A percentile compares a stretch with the other conserved stretches of the same genome.
phyloP scores from a whole-genome alignment of 1,139 yeast genomes.

The Lodderomyces parapsilosis region DNA sequence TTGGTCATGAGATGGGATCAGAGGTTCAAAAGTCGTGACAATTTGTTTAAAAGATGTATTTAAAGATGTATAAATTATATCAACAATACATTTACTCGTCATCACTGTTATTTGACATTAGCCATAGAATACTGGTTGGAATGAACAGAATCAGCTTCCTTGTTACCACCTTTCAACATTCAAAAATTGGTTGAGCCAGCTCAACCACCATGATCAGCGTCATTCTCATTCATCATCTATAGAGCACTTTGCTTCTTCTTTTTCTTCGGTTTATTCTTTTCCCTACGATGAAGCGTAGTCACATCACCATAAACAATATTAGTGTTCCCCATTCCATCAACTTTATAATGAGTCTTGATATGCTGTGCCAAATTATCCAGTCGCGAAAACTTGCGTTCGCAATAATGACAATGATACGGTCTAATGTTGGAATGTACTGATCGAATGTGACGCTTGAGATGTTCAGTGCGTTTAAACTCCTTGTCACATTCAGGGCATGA shows the following conservation, averaged over 20 bases:
- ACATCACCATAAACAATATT: slow-evolving; percentile 41
- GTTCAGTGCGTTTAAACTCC: slow-evolving; percentile 49
- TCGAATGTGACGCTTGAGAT: slow-evolving; percentile 47
- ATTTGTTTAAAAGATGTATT: too few relatives aligned
- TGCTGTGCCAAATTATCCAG: slow-evolving; percentile 52
- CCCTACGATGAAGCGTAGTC: slow-evolving; percentile 25
- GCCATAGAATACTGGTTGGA: too few relatives aligned
- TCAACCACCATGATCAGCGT: neutral
- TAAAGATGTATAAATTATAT: too few relatives aligned
- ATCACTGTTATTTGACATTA: too few relatives aligned
- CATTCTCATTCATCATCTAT: neutral
- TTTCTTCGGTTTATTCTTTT: slow-evolving; percentile 20
- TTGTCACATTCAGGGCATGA: slow-evolving; percentile 48
- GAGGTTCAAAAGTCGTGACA: too few relatives aligned
- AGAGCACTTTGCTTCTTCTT: neutral
- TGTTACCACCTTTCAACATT: too few relatives aligned
- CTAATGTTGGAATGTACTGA: slow-evolving; percentile 49
- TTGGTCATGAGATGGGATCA: too few relatives aligned
- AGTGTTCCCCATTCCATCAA: slow-evolving; percentile 36
- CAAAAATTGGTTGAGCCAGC: too few relatives aligned
- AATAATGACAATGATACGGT: slow-evolving; percentile 49
- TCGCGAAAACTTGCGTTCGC: slow-evolving; percentile 49
- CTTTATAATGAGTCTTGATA: slow-evolving; percentile 46
- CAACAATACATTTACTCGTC: too few relatives aligned
- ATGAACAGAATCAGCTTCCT: too few relatives aligned